Evolutionary conservation across 169 alveolate genomes (phyloP), one percentile per base, ranked within the genome.

Genomic region (Pseudocohnilembus persalinus): DNA sequence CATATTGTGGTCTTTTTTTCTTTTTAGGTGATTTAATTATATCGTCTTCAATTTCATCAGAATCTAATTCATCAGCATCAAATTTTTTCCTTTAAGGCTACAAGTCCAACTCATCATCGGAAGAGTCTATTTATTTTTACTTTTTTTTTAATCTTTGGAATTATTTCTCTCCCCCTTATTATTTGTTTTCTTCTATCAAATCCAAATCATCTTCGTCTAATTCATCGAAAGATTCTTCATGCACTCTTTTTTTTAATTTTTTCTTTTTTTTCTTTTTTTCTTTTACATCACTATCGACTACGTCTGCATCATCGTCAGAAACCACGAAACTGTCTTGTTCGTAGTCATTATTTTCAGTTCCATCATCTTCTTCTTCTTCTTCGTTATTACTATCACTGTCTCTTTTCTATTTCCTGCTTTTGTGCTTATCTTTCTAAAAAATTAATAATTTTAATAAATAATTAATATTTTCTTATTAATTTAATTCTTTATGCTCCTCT

Each of bases 281-380:
- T n/a, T 79, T 76, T 15, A 15, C 29, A 24, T 65, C 76, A 6
- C 6, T 15, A 73, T 49, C 76, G 20, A 28, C 75, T 28, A 49
- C 84, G 33, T 79, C 84, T 29, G 32, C 65, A 29, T 79, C 84
- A n/a, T 74, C 87, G 49, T 79, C 84, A 63, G 49, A 76, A n/a
- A 80, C 87, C 30, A 74, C 88, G 31, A 81, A 83, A 0, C 84
- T 88, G 26, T 80, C 83, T 24, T 87, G 75, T 1, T 86, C 87
- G 29, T 84, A 89, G 27, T 91, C 92, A 63, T 88, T 88, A 11
- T 81, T 82, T 35, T 81, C 90, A 31, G 84, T 91, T 32, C 74
- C 83, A 27, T 82, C 89, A 25, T 89, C 94, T 31, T 80, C 89
- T 26, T 88, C 92, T 73, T 91, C 81, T n/a, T n/a, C n/a, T n/a